Base-by-base conservation (phyloP, 2,329 filamentous ascomycete species). In the Aspergillus sclerotialis region DNA sequence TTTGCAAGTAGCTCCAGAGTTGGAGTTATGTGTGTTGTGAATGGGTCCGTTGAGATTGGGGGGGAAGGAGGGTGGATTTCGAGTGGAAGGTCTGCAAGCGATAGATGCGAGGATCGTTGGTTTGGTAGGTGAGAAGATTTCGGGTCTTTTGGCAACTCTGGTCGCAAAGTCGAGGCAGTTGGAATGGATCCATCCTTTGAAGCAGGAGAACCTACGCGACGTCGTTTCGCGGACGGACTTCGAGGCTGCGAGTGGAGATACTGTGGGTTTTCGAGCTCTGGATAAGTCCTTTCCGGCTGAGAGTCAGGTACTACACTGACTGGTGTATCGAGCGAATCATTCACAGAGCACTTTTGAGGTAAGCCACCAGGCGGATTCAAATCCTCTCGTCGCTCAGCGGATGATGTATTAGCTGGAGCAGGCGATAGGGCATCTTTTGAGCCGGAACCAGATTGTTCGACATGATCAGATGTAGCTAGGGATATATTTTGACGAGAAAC, bases 1-100 rank as follows among this genome's bases (percentile, higher is more conserved):
- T 60, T 55, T 2, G 69, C 70, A 1, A 86, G 64, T 44, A 72
- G 67, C 7, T 62, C 48, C 12, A 83, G 65, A 3, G 68, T 63
- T 8, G 61, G 57, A 0, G 82, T 82, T 26, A 84, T 55, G 27
- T 85, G 63, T 21, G 71, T 70, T 39, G 40, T 53, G 31, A 84
- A 57, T 2, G 58, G 47, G 2, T 38, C 43, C 11, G 61, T 56
- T 4, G 70, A 71, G 1, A 71, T 63, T 4, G 67, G 55, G 0
- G 82, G 80, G 1, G 67, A 69, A 0, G 74, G 70, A 0, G 80
- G 62, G 3, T 61, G 59, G 30, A 84, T 75, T 41, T 56, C 39
- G 24, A 56, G 37, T 5, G 61, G 61, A n/a, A 60, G 47, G 4
- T 37, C 23, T 14, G 40, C 28, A 16, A 48, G 37, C 17, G 35